A percentile compares a stretch with the other conserved stretches of the same genome.
phyloP scores from a whole-genome alignment of 176 grass and related monocot species.

The Cymbopogon citratus region DNA sequence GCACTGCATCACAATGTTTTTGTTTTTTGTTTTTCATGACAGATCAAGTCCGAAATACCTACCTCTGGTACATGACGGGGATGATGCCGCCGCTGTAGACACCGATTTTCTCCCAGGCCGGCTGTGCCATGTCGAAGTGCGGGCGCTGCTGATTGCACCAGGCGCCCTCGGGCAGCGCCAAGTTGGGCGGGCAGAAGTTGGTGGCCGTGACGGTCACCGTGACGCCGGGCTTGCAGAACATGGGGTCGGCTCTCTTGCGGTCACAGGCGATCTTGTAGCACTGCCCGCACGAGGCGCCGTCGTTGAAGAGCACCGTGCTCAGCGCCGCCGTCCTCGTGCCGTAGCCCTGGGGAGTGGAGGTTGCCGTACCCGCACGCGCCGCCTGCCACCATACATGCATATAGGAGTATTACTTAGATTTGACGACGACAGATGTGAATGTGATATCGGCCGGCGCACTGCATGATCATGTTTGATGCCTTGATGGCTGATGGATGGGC shows the following conservation, averaged over 20 bases:
- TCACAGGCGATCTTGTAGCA: slow-evolving; percentile 60
- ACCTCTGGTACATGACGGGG: slow-evolving; percentile 54
- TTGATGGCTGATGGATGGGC: too few species aligned
- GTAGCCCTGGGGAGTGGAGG: slow-evolving; percentile 14
- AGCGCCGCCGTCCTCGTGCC: slow-evolving; percentile 40
- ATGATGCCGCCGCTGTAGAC: slow-evolving; percentile 52
- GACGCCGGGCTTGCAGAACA: slow-evolving; percentile 13
- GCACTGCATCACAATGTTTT: not conserved
- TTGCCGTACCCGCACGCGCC: slow-evolving; percentile 63
- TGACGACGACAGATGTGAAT: too few species aligned
- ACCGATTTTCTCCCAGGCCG: slow-evolving; percentile 53
- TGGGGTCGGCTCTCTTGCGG: not conserved
- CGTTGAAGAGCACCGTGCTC: slow-evolving; percentile 49
- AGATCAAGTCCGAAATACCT: not conserved
- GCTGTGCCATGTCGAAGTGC: slow-evolving; percentile 73
- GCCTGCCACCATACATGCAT: not conserved
- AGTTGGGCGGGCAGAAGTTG: slow-evolving; percentile 76
- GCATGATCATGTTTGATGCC: too few species aligned
- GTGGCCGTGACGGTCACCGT: slow-evolving; percentile 51
- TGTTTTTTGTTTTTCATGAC: not conserved
- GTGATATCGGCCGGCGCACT: too few species aligned
- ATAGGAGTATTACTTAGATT: too few species aligned
- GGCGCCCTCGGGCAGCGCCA: slow-evolving; percentile 51
- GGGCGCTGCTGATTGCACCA: slow-evolving; percentile 56
- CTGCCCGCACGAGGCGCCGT: slow-evolving; percentile 34